Percentiles rank a stretch among this genome's conserved stretches.
Conservation (phyloP, 495 filamentous ascomycete genomes). For the Daldinia loculata region DNA sequence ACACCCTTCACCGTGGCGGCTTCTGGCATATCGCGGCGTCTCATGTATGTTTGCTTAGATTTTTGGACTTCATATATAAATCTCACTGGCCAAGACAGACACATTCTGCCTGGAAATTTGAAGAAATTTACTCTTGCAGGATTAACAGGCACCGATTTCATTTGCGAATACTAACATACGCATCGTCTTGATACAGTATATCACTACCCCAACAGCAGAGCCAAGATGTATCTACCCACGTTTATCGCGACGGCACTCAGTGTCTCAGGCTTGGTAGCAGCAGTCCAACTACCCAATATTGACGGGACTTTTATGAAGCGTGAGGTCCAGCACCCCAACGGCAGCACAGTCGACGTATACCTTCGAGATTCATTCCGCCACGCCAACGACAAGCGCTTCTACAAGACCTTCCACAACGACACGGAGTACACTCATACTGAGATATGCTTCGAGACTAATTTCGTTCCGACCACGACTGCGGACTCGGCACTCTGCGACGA, state of each 20-base stretch:
- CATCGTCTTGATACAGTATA: neutral
- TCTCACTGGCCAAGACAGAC: neutral
- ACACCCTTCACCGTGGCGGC: neutral
- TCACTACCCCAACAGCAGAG: neutral
- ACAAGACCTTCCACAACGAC: slow-evolving; percentile 21
- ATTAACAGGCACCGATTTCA: neutral
- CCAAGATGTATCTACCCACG: slow-evolving; percentile 5
- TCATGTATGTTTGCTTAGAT: neutral
- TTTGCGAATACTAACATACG: neutral
- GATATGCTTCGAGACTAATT: slow-evolving; percentile 37
- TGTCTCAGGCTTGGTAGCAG: neutral
- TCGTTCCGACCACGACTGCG: slow-evolving; percentile 14
- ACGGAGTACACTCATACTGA: slow-evolving; percentile 9
- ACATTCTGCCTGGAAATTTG: neutral
- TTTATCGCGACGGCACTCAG: neutral
- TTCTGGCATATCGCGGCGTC: neutral
- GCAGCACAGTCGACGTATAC: slow-evolving; percentile 14
- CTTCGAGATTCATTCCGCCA: slow-evolving; percentile 11
- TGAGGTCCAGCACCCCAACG: slow-evolving; percentile 22
- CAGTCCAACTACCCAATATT: slow-evolving; percentile 4
- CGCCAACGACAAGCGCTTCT: slow-evolving; percentile 21
- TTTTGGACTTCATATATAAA: neutral
- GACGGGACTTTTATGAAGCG: slow-evolving; percentile 5
- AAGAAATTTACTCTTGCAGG: neutral
- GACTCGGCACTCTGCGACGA: slow-evolving; percentile 25